These are phyloP conservation scores for Scedosporium boydii DNA, from an alignment of 2,329 filamentous ascomycete genomes.

Conservation along the genomic window DNA sequence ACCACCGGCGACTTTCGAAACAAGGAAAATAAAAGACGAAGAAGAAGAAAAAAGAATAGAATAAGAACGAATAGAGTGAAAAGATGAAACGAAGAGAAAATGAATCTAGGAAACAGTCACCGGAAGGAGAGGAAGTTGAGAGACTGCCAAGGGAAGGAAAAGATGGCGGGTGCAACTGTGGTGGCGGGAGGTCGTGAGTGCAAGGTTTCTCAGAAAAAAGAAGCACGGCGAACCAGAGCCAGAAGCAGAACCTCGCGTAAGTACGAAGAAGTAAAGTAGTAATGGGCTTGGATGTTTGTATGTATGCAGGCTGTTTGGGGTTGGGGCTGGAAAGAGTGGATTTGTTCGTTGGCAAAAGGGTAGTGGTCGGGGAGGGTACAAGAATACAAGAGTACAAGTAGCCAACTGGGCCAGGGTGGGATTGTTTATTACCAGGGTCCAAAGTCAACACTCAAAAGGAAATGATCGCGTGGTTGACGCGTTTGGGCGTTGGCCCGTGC, in stretches of 20 bases:
- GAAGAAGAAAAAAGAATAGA: constrained; percentile 1
- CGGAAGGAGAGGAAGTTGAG: background rate
- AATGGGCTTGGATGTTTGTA: background rate
- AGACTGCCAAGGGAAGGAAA: constrained; percentile 1
- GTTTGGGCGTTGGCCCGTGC: background rate
- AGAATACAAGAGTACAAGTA: too few species aligned
- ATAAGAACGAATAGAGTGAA: background rate
- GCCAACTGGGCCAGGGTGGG: background rate
- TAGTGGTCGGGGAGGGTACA: background rate
- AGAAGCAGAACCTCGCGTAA: background rate
- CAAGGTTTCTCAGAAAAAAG: background rate
- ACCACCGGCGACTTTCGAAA: background rate
- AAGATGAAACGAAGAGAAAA: background rate
- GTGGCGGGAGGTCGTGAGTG: background rate
- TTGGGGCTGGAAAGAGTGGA: background rate
- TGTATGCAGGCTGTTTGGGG: background rate
- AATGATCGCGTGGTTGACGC: constrained; percentile 4
- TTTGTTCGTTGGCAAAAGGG: background rate
- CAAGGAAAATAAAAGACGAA: background rate
- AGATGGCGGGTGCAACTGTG: background rate
- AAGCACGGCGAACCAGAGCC: background rate
- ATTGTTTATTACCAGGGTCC: constrained; percentile 4
- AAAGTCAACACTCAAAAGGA: constrained; percentile 1
- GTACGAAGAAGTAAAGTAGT: background rate
- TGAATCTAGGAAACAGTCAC: background rate